Evolutionary conservation across 305 asterid genomes (phyloP), one percentile per base, ranked within the genome.

Genomic region (Fraxinus dipetala): DNA sequence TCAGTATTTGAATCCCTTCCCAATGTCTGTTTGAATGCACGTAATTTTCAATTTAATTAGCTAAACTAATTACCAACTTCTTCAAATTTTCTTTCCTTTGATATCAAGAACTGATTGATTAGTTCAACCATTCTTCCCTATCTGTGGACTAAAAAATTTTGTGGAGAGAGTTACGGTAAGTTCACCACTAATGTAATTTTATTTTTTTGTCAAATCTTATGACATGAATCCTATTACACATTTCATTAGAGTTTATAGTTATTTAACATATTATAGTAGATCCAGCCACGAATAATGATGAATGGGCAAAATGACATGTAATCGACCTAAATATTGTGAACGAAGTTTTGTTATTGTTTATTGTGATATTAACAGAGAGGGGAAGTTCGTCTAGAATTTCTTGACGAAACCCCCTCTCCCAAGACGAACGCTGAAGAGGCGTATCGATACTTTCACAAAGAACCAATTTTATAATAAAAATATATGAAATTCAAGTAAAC

Each of bases 61-160:
- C 78, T 85, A 80, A 85, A 77, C 86, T 65, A 40, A 72, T 26
- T 65, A 72, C 20, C 31, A 83, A 76, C 79, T 31, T 28, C 80
- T 34, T 72, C 63, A 65, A 1, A 5, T 67, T 32, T 51, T 24
- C 16, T 9, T 35, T 18, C 40, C 43, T 11, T 22, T 3, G 2
- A 3, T 20, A 59, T 10, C 54, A 43, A 11, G 10, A 13, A 54
- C 43, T 69, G 43, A 28, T 76, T 45, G 48, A 81, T 81, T 78
- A 78, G 89, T 32, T 83, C 77, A 81, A 83, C 85, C 22, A 16
- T 22, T 22, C 32, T 26, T 65, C 73, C n/a, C 73, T 5, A 10
- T 24, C 31, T 61, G 70, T 61, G 70, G 0, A 61, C 13, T 20
- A 9, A 61, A 18, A 18, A 0, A 61, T 20, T 20, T 22, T 5